phyloP scores from a whole-genome alignment of 1,284 basidiomycete genomes.

The Vanrija humicola region DNA sequence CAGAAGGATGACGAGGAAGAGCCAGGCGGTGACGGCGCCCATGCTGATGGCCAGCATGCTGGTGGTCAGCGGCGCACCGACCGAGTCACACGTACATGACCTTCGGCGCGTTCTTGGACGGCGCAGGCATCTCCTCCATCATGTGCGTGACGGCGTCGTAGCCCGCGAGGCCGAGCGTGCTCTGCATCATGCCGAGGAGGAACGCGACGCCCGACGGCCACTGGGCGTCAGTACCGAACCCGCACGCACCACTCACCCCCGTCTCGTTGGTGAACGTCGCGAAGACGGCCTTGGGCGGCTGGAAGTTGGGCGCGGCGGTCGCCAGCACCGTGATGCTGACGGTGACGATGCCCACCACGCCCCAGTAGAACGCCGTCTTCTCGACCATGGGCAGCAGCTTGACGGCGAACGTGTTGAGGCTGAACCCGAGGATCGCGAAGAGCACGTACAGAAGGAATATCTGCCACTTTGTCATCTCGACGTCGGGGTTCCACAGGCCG shows the following conservation, averaged over 20 bases:
- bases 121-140: slow-evolving; percentile 41
- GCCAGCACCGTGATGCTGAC: slow-evolving; percentile 29
- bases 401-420: slow-evolving; percentile 15
- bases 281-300: slow-evolving; percentile 43
- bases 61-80: slow-evolving; percentile 15
- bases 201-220: slow-evolving; percentile 34
- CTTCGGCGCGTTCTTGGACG: slow-evolving; percentile 33
- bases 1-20: slow-evolving; percentile 37
- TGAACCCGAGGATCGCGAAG: slow-evolving; percentile 1
- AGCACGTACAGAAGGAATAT: slow-evolving; percentile 13
- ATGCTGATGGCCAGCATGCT: slow-evolving; percentile 48
- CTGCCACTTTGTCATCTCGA: slow-evolving; percentile 7
- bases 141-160: slow-evolving; percentile 41
- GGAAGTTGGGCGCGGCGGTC: slow-evolving; percentile 23
- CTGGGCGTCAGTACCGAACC: slow-evolving; percentile 5
- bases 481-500: slow-evolving; percentile 6
- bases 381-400: slow-evolving; percentile 14
- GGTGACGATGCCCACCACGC: slow-evolving; percentile 40
- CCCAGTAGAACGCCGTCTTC: slow-evolving; percentile 27
- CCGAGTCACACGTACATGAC: slow-evolving; percentile 25
- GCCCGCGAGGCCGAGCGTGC: slow-evolving; percentile 12
- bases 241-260: slow-evolving; percentile 22
- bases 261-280: slow-evolving; percentile 31
- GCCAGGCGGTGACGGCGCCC: slow-evolving; percentile 22
- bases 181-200: slow-evolving; percentile 46